Evolutionary conservation across 371 early-diverging fungal genomes (phyloP).

Genomic region (Amoeboaphelidium protococcarum): DNA sequence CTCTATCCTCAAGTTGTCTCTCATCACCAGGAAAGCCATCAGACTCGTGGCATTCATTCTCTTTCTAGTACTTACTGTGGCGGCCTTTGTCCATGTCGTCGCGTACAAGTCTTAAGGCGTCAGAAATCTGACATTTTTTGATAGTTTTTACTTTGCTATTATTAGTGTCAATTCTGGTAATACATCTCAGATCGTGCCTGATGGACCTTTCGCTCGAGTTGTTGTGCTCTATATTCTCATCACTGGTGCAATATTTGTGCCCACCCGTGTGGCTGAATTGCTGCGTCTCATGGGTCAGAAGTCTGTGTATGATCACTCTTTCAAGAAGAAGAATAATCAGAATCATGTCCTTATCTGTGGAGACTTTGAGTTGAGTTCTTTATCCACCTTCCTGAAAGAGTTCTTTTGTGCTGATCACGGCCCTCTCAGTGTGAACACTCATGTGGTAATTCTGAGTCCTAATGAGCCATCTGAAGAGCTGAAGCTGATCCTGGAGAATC

Average conservation of each 20-base stretch:
- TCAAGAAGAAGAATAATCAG: constrained; percentile 13
- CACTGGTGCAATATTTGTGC: constrained; percentile 33
- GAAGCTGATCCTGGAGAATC: constrained; percentile 17
- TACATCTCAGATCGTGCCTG: constrained; percentile 26
- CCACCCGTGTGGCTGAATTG: constrained; percentile 30
- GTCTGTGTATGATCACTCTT: constrained; percentile 20
- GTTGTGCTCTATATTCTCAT: constrained; percentile 33
- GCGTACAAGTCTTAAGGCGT: constrained; percentile 13
- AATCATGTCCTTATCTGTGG: constrained; percentile 32
- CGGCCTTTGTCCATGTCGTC: constrained; percentile 28
- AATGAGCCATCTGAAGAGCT: constrained; percentile 12
- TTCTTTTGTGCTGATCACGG: constrained; percentile 41
- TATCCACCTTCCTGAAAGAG: constrained; percentile 34
- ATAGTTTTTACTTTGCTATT: constrained; percentile 25
- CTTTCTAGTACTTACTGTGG: constrained; percentile 27
- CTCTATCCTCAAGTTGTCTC: constrained; percentile 15
- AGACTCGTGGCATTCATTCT: constrained; percentile 12
- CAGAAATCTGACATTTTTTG: constrained; percentile 24
- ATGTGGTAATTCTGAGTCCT: constrained; percentile 30
- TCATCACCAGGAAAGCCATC: constrained; percentile 22
- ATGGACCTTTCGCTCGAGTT: constrained; percentile 22
- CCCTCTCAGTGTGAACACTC: constrained; percentile 21
- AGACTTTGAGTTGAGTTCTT: constrained; percentile 18
- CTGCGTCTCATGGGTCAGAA: constrained; percentile 21
- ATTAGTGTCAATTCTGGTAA: constrained; percentile 21